These are phyloP conservation scores for Parietichytrium sp. DNA, from an alignment of 108 stramenopile species.

Conservation along the genomic window DNA sequence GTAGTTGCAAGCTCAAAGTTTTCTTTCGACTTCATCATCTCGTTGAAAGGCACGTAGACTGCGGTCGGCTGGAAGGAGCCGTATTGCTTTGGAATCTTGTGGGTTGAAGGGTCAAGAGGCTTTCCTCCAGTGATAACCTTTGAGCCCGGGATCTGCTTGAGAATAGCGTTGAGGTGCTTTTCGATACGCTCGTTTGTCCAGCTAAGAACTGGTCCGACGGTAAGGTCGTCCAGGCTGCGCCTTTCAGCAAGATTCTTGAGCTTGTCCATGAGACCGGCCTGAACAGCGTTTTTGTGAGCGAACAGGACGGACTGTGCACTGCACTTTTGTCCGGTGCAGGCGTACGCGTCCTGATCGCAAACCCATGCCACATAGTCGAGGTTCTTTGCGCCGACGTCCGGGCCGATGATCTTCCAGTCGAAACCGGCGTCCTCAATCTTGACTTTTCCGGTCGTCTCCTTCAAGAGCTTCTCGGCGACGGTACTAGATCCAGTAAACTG, in stretches of 20 bases:
- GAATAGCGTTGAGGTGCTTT: constrained; percentile 71
- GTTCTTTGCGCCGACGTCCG: constrained; percentile 72
- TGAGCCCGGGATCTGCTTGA: constrained; percentile 74
- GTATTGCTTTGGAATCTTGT: constrained; percentile 82
- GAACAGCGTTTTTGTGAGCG: constrained; percentile 86
- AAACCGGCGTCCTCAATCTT: constrained; percentile 96
- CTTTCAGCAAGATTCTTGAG: constrained; percentile 72
- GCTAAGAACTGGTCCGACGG: constrained; percentile 88
- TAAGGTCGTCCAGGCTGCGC: constrained; percentile 77
- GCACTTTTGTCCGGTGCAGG: constrained; percentile 92
- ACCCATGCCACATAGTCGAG: constrained; percentile 94
- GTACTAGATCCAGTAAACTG: constrained; percentile 91
- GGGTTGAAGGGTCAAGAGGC: constrained; percentile 72
- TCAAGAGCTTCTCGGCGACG: constrained; percentile 75
- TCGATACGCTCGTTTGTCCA: constrained; percentile 79
- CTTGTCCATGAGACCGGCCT: constrained; percentile 76
- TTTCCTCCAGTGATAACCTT: constrained; percentile 83
- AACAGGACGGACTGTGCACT: constrained; percentile 93
- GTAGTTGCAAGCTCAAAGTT: constrained; percentile 75
- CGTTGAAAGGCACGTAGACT: constrained; percentile 84
- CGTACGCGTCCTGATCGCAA: constrained; percentile 98
- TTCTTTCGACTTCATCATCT: constrained; percentile 76
- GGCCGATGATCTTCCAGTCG: constrained; percentile 96
- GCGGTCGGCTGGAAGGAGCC: constrained; percentile 96
- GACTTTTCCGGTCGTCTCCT: constrained; percentile 83